A percentile compares a stretch with the other conserved stretches of the same genome.
These are phyloP conservation scores for Exophiala mesophila DNA, from an alignment of 2,329 filamentous ascomycete species.

Conservation along the genomic window DNA sequence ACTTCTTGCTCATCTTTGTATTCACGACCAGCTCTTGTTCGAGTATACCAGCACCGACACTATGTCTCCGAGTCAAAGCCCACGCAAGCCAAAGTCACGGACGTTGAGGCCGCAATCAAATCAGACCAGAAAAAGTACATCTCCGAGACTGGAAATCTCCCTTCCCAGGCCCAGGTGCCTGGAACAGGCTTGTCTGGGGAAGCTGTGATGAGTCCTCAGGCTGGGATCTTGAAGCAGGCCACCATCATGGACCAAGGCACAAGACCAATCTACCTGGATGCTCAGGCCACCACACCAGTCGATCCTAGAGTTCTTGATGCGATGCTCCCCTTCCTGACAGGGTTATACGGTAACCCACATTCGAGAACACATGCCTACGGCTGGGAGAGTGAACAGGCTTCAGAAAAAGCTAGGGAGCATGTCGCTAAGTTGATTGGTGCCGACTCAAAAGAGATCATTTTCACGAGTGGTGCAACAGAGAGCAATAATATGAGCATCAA, in stretches of 20 bases:
- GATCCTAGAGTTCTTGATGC: conserved; percentile 92
- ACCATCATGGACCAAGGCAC: conserved; percentile 89
- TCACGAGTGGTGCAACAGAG: conserved; percentile 95
- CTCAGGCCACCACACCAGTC: conserved; percentile 94
- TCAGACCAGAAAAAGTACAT: conserved; percentile 78
- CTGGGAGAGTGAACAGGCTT: conserved; percentile 94
- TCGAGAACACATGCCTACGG: conserved; percentile 96
- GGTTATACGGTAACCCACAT: conserved; percentile 93
- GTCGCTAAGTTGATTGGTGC: conserved; percentile 85
- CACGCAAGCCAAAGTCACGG: conserved; percentile 70
- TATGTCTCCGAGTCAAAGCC: conserved; percentile 84
- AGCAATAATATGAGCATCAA: conserved; percentile 99
- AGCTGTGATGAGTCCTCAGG: conserved; percentile 74
- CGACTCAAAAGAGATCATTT: conserved; percentile 96
- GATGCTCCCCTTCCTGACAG: conserved; percentile 92
- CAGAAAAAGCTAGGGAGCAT: conserved; percentile 79
- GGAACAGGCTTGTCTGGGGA: conserved; percentile 55
- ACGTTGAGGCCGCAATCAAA: conserved; percentile 74
- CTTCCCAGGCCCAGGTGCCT: conserved; percentile 56
- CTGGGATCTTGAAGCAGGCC: conserved; percentile 80
- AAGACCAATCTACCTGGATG: conserved; percentile 93
- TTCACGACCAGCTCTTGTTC: conserved; percentile 36
- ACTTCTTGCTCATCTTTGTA: conserved; percentile 32
- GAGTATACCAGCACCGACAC: conserved; percentile 46
- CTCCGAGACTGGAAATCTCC: conserved; percentile 50